These are phyloP conservation scores for Ophiosphaerella narmari DNA, from an alignment of 2,329 filamentous ascomycete species.

Conservation along the genomic window DNA sequence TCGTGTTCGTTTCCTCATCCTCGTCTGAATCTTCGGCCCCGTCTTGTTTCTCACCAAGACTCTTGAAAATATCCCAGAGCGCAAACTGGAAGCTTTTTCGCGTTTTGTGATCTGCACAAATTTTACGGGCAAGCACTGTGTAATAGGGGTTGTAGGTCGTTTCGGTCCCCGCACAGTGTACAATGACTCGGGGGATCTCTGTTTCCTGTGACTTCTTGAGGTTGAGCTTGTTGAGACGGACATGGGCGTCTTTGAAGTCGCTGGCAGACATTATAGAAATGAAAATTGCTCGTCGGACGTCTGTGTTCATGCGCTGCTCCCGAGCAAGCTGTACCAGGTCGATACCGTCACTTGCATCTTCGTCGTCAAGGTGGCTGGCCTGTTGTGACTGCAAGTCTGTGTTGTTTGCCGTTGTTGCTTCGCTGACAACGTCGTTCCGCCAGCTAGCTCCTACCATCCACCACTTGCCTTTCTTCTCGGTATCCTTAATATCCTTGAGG, in stretches of 20 bases:
- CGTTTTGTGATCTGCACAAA: constrained; percentile 76
- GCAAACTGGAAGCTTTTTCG: constrained; percentile 86
- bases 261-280: constrained; percentile 83
- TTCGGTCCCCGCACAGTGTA: constrained; percentile 86
- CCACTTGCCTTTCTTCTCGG: constrained; percentile 92
- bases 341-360: constrained; percentile 48
- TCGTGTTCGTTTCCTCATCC: constrained; percentile 53
- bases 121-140: constrained; percentile 76
- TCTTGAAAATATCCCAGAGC: constrained; percentile 83
- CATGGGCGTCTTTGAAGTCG: constrained; percentile 82
- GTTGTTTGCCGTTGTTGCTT: constrained; percentile 41
- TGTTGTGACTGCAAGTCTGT: constrained; percentile 27
- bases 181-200: constrained; percentile 84
- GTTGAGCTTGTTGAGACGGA: constrained; percentile 77
- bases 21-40: constrained; percentile 62
- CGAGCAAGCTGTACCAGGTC: constrained; percentile 76
- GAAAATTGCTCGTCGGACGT: constrained; percentile 88
- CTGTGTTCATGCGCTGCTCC: constrained; percentile 84
- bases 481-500: constrained; percentile 78
- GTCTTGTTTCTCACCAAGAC: constrained; percentile 78
- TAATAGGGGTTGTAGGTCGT: constrained; percentile 91
- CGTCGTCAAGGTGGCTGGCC: constrained; percentile 9
- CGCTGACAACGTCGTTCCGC: constrained; percentile 52
- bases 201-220: constrained; percentile 84
- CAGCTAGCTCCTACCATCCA: constrained; percentile 98